Evolutionary conservation across 768 basidiomycete genomes (phyloP).

Genomic region (Gloeophyllum trabeum): DNA sequence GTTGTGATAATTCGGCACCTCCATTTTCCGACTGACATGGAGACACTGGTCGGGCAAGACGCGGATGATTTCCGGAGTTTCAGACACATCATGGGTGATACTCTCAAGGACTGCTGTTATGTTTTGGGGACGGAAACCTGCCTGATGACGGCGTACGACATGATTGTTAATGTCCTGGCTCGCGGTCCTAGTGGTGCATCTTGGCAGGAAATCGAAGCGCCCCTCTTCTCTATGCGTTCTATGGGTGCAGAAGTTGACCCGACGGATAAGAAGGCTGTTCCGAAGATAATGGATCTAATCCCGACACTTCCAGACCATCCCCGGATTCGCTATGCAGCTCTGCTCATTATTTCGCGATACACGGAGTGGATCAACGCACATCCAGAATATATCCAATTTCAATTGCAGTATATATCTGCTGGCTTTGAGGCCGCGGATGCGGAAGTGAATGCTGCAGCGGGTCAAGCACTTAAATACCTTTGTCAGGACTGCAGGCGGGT

Average conservation of each 20-base stretch:
- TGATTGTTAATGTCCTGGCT: slow-evolving; percentile 65
- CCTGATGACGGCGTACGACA: slow-evolving; percentile 67
- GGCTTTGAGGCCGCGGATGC: slow-evolving; percentile 76
- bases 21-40: slow-evolving; percentile 74
- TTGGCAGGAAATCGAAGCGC: slow-evolving; percentile 98
- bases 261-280: slow-evolving; percentile 75
- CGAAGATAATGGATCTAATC: slow-evolving; percentile 92
- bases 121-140: slow-evolving; percentile 85
- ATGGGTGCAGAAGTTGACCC: slow-evolving; percentile 94
- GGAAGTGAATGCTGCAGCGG: slow-evolving; percentile 88
- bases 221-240: slow-evolving; percentile 92
- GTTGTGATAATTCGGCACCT: slow-evolving; percentile 80
- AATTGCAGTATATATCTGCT: slow-evolving; percentile 83
- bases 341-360: slow-evolving; percentile 91
- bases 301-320: slow-evolving; percentile 86
- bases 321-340: slow-evolving; percentile 87
- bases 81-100: slow-evolving; percentile 97
- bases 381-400: slow-evolving; percentile 74
- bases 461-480: slow-evolving; percentile 91
- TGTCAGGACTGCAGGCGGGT: slow-evolving; percentile 95
- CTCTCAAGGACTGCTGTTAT: slow-evolving; percentile 95
- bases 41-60: slow-evolving; percentile 66
- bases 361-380: slow-evolving; percentile 94
- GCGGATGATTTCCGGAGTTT: slow-evolving; percentile 90
- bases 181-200: slow-evolving; percentile 43